phyloP scores from a whole-genome alignment of 768 basidiomycete genomes.

The Jaapia argillacea region DNA sequence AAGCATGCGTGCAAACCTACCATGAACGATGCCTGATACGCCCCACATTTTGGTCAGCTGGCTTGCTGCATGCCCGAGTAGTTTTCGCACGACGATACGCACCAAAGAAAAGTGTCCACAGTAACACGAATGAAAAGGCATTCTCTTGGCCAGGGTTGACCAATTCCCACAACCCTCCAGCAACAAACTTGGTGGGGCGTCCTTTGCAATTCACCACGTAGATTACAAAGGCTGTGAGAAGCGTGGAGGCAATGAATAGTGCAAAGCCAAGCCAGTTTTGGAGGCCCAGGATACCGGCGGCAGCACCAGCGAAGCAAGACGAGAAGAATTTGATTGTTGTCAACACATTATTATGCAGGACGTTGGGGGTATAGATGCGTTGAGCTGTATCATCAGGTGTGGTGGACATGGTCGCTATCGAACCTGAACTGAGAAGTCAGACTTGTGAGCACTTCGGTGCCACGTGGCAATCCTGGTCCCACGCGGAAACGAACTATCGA shows the following conservation, averaged over 20 bases:
- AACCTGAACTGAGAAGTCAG: no score
- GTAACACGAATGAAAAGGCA: slow-evolving; percentile 80
- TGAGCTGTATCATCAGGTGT: slow-evolving; percentile 40
- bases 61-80: no score
- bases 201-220: slow-evolving; percentile 64
- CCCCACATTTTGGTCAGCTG: no score
- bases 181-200: slow-evolving; percentile 49
- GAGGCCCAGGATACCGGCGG: slow-evolving; percentile 83
- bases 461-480: no score
- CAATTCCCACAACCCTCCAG: slow-evolving; percentile 56
- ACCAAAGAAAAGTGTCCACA: slow-evolving; percentile 95
- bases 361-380: slow-evolving; percentile 58
- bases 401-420: slow-evolving; percentile 31
- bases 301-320: slow-evolving; percentile 78
- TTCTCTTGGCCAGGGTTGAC: slow-evolving; percentile 87
- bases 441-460: no score
- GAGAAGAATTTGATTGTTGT: slow-evolving; percentile 71
- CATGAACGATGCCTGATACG: slow-evolving; percentile 35
- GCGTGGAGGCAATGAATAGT: slow-evolving; percentile 59
- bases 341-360: slow-evolving; percentile 50
- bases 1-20: no score
- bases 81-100: no score
- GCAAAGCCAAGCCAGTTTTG: slow-evolving; percentile 79
- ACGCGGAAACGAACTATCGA: no score
- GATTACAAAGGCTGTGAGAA: slow-evolving; percentile 58